Percentiles rank a stretch among this genome's conserved stretches.
Evolutionary conservation across 805 yeast species (phyloP).

Genomic region (Torulaspora maleeae): DNA sequence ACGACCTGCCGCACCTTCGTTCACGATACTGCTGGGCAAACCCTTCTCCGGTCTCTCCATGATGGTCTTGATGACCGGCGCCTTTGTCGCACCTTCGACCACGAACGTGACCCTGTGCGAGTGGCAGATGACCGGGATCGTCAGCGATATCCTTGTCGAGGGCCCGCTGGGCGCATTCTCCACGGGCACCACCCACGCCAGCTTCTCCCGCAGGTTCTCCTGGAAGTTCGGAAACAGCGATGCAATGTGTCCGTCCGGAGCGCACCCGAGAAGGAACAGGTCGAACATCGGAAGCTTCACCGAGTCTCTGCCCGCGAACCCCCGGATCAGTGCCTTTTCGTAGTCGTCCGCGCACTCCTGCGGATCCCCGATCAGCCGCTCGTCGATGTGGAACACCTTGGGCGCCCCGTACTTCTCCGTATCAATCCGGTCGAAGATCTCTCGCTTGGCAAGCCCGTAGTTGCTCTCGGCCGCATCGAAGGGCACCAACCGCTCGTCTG

Average conservation of each 20-base stretch:
- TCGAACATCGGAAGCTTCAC: constrained; percentile 96
- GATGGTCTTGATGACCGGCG: constrained; percentile 80
- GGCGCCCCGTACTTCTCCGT: constrained; percentile 47
- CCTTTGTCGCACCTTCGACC: constrained; percentile 91
- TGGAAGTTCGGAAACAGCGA: constrained; percentile 81
- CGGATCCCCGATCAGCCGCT: constrained; percentile 64
- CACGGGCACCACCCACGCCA: constrained; percentile 92
- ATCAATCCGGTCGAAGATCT: constrained; percentile 59
- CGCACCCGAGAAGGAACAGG: constrained; percentile 86
- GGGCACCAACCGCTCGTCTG: constrained; percentile 93
- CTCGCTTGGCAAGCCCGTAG: constrained; percentile 82
- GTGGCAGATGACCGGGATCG: constrained; percentile 90
- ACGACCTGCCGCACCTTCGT: constrained; percentile 89
- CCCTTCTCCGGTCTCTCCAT: constrained; percentile 97
- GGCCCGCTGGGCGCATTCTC: constrained; percentile 88
- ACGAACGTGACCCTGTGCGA: constrained; percentile 87
- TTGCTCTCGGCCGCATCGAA: constrained; percentile 78
- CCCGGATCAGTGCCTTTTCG: constrained; percentile 78
- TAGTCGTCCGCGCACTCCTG: constrained; percentile 93
- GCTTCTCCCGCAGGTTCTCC: constrained; percentile 74
- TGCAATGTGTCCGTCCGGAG: constrained; percentile 96
- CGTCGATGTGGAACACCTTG: constrained; percentile 78
- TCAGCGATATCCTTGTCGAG: constrained; percentile 72
- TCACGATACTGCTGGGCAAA: constrained; percentile 83
- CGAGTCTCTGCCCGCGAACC: constrained; percentile 93